Percentiles rank a stretch among this genome's conserved stretches.
Evolutionary conservation across 2,329 filamentous ascomycete species (phyloP).

Genomic region (Phyllosticta paracitricarpa): DNA sequence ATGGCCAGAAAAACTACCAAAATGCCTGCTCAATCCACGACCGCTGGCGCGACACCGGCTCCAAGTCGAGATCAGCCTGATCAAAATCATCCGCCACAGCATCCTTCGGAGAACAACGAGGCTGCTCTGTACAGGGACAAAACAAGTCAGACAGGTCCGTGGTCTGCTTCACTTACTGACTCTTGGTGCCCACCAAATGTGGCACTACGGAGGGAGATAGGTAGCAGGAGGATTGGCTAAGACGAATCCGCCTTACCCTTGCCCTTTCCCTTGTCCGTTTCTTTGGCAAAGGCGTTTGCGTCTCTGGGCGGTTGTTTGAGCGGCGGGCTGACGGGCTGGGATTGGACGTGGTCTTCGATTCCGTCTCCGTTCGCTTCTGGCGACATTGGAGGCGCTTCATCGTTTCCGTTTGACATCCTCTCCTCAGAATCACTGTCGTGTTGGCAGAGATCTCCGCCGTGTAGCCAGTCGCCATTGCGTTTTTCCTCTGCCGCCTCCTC

Average conservation of each 20-base stretch:
- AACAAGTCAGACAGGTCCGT: not conserved
- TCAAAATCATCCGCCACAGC: not conserved
- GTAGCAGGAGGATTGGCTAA: not conserved
- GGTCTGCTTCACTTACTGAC: not conserved
- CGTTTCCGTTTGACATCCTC: not conserved
- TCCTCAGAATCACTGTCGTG: conserved; percentile 3
- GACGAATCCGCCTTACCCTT: conserved; percentile 9
- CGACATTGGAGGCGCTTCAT: not conserved
- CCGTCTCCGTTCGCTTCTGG: not conserved
- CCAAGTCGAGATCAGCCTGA: not conserved
- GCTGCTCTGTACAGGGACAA: not conserved
- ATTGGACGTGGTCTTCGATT: not conserved
- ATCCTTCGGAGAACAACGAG: not conserved
- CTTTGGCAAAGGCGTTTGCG: not conserved
- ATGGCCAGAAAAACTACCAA: not conserved
- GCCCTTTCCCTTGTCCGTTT: conserved; percentile 1
- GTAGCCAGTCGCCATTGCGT: not conserved
- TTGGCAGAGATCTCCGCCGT: not conserved
- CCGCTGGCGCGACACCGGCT: not conserved
- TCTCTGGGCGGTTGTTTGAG: not conserved
- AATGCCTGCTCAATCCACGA: conserved; percentile 2
- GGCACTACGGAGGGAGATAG: not conserved
- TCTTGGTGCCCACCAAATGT: too few species aligned
- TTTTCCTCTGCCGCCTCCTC: not conserved
- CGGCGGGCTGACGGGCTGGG: not conserved